Conservation (phyloP, 2,329 filamentous ascomycete genomes). For the Nothophoma quercina region DNA sequence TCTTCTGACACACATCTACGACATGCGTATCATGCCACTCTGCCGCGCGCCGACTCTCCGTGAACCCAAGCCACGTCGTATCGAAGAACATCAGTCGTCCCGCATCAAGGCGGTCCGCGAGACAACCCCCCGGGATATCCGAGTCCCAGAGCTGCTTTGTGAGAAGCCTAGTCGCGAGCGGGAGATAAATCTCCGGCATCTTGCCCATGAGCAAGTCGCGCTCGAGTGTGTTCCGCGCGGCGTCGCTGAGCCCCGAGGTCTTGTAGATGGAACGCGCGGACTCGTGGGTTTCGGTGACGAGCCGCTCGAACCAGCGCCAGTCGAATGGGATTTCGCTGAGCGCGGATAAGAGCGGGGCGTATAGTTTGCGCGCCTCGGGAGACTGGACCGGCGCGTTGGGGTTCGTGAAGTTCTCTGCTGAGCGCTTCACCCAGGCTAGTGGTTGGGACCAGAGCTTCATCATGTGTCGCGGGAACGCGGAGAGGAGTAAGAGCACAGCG, state of each 20-base stretch:
- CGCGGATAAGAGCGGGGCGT: constrained; percentile 48
- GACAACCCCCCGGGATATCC: constrained; percentile 48
- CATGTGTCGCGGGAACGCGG: constrained; percentile 47
- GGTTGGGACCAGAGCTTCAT: constrained; percentile 47
- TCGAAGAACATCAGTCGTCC: constrained; percentile 76
- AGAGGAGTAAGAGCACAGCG: constrained; percentile 42
- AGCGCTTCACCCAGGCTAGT: constrained; percentile 41
- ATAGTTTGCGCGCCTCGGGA: constrained; percentile 52
- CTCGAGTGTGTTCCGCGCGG: constrained; percentile 59
- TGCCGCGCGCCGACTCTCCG: constrained; percentile 64
- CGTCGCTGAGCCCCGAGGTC: constrained; percentile 52
- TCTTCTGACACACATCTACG: constrained; percentile 65
- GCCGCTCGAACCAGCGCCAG: constrained; percentile 55
- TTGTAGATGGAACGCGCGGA: constrained; percentile 68
- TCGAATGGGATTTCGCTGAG: constrained; percentile 53
- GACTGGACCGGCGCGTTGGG: constrained; percentile 51
- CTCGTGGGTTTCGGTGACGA: constrained; percentile 67
- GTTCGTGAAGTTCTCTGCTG: constrained; percentile 41
- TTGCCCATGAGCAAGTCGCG: constrained; percentile 61
- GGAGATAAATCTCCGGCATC: constrained; percentile 60
- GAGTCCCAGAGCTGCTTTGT: constrained; percentile 48
- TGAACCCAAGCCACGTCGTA: constrained; percentile 72
- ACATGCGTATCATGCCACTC: constrained; percentile 68
- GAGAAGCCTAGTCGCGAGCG: constrained; percentile 58
- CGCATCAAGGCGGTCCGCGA: constrained; percentile 68